Evolutionary conservation across 1,139 yeast species (phyloP).

Genomic region (Geotrichum candidum): DNA sequence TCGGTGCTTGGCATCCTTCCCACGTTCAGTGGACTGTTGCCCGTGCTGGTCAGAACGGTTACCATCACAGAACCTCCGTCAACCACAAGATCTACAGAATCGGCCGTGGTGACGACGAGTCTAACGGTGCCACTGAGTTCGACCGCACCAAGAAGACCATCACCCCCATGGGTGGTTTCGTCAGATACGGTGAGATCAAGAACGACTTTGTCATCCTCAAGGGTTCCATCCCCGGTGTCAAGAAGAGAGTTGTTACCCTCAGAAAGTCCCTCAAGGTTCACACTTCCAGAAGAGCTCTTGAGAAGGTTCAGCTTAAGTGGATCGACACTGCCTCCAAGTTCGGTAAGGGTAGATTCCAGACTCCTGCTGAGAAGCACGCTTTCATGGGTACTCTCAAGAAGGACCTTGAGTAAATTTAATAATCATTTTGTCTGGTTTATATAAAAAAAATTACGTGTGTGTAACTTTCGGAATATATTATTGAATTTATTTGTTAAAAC

Average conservation of each 20-base stretch:
- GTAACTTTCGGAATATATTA: neutral
- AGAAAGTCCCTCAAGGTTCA: slow-evolving; percentile 98
- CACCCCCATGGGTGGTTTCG: slow-evolving; percentile 99
- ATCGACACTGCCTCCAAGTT: slow-evolving; percentile 99
- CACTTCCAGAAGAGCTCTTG: slow-evolving; percentile 96
- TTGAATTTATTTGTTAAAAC: slow-evolving; percentile 6
- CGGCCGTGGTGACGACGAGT: slow-evolving; percentile 93
- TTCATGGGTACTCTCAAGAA: slow-evolving; percentile 99
- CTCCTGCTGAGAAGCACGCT: slow-evolving; percentile 99
- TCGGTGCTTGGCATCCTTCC: slow-evolving; percentile 99
- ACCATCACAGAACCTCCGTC: slow-evolving; percentile 99
- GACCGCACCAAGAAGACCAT: slow-evolving; percentile 99
- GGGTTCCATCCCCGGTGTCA: slow-evolving; percentile 99
- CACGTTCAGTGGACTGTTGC: slow-evolving; percentile 99
- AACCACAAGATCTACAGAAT: slow-evolving; percentile 99
- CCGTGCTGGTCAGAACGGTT: slow-evolving; percentile 99
- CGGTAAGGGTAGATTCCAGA: slow-evolving; percentile 99
- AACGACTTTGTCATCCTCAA: slow-evolving; percentile 95
- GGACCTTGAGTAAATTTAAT: slow-evolving; percentile 46
- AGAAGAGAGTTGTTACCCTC: slow-evolving; percentile 98
- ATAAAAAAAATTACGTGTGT: slow-evolving; percentile 6
- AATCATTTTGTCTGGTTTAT: slow-evolving; percentile 5
- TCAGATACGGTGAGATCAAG: slow-evolving; percentile 96
- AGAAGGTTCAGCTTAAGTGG: slow-evolving; percentile 97
- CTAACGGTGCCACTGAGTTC: slow-evolving; percentile 92